phyloP scores from a whole-genome alignment of 2,329 filamentous ascomycete species.

The Sarocladiaceae sp. region DNA sequence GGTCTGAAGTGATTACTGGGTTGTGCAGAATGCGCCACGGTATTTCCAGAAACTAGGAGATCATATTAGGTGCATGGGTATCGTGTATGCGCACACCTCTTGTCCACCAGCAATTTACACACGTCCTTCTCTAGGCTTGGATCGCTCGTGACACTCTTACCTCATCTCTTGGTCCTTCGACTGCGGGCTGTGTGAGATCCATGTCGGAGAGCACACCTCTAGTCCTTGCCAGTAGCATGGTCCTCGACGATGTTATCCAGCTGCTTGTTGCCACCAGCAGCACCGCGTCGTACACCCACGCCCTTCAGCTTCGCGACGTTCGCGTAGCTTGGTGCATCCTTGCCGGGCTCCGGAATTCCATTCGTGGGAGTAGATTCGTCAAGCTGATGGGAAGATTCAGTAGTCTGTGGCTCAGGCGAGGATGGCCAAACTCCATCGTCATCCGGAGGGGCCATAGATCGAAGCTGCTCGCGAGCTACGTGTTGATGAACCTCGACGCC shows the following conservation, averaged over 20 bases:
- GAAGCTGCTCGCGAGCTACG: constrained; percentile 3
- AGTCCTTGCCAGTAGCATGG: not conserved
- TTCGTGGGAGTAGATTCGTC: constrained; percentile 3
- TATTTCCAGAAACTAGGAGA: too few relatives aligned
- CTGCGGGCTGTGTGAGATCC: not conserved
- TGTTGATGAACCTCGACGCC: constrained; percentile 14
- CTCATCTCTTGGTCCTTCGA: not conserved
- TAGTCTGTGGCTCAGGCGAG: not conserved
- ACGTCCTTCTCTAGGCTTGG: not conserved
- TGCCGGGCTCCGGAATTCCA: not conserved
- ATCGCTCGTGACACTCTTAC: too few relatives aligned
- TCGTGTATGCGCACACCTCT: too few relatives aligned
- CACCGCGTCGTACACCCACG: constrained; percentile 16
- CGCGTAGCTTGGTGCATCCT: constrained; percentile 11
- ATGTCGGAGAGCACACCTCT: not conserved
- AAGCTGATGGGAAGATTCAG: not conserved
- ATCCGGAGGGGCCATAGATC: not conserved
- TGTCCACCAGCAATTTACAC: too few relatives aligned
- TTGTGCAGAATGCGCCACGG: too few relatives aligned
- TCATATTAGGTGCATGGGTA: too few relatives aligned
- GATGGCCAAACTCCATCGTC: not conserved
- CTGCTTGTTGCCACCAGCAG: constrained; percentile 1
- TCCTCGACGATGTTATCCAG: constrained; percentile 10
- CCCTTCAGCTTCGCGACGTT: constrained; percentile 22
- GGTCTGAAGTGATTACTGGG: too few relatives aligned